A percentile compares a stretch with the other conserved stretches of the same genome.
These are phyloP conservation scores for Phytophthora parvispora DNA, from an alignment of 352 stramenopile genomes.

Conservation along the genomic window DNA sequence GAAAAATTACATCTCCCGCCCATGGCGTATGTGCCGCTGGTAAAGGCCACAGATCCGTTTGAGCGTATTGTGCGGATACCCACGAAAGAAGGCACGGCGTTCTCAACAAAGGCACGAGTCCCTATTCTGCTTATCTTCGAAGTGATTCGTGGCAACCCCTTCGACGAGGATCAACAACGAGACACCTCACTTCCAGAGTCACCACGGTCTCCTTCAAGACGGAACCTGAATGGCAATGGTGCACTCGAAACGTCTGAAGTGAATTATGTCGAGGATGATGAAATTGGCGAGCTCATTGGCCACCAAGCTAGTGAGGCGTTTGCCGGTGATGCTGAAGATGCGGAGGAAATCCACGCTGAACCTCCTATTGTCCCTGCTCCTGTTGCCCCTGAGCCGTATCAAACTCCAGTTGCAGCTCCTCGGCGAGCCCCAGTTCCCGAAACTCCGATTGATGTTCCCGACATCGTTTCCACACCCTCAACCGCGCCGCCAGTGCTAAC, in stretches of 20 bases:
- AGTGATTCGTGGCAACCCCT: conserved; percentile 84
- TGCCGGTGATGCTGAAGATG: conserved; percentile 46
- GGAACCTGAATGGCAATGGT: conserved; percentile 41
- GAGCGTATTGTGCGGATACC: conserved; percentile 90
- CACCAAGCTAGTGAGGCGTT: conserved; percentile 75
- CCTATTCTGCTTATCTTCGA: conserved; percentile 92
- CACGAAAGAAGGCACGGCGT: conserved; percentile 88
- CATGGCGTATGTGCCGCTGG: conserved; percentile 90
- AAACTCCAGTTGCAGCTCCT: conserved; percentile 21
- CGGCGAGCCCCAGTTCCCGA: conserved; percentile 56
- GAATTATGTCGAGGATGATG: conserved; percentile 86
- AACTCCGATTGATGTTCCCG: conserved; percentile 72
- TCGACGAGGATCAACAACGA: conserved; percentile 58
- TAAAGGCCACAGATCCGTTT: conserved; percentile 91
- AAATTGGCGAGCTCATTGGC: conserved; percentile 79
- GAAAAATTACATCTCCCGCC: conserved; percentile 87
- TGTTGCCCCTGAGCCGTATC: conserved; percentile 16
- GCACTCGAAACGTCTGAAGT: conserved; percentile 56
- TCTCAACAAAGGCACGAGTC: conserved; percentile 89
- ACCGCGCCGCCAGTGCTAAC: conserved; percentile 36
- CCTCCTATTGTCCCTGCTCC: conserved; percentile 8
- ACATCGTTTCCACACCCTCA: conserved; percentile 66
- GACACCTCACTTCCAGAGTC: conserved; percentile 45
- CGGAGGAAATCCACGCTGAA: conserved; percentile 24
- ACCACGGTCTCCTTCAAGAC: conserved; percentile 63